These are phyloP conservation scores for Colletotrichum incanum DNA, from an alignment of 2,329 filamentous ascomycete genomes.

Conservation along the genomic window DNA sequence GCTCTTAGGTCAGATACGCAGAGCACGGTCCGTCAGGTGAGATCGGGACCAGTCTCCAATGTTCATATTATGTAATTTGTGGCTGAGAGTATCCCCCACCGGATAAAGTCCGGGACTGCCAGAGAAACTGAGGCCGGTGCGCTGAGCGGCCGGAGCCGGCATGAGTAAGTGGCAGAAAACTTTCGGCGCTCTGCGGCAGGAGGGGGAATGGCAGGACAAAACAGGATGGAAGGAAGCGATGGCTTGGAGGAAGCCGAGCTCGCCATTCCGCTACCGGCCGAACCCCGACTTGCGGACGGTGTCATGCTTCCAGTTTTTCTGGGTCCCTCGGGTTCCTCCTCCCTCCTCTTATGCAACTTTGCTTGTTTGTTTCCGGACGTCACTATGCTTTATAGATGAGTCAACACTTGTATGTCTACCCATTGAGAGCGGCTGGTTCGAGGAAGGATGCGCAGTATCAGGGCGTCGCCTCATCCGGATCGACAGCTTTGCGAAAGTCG, in stretches of 20 bases:
- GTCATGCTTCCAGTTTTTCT: not conserved
- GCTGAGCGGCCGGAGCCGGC: slow-evolving; percentile 2
- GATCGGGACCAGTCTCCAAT: not conserved
- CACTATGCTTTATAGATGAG: not conserved
- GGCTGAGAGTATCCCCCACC: not conserved
- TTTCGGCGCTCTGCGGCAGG: slow-evolving; percentile 1
- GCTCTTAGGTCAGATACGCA: too few species aligned
- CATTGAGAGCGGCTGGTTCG: not conserved
- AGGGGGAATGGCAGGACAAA: not conserved
- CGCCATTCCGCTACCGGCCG: not conserved
- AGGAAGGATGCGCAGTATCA: not conserved
- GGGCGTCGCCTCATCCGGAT: not conserved
- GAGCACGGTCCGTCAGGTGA: not conserved
- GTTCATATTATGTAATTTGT: not conserved
- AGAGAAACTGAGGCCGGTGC: not conserved
- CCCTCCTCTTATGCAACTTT: not conserved
- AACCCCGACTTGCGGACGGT: not conserved
- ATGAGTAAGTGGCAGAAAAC: not conserved
- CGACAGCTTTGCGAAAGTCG: too few species aligned
- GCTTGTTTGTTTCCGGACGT: not conserved
- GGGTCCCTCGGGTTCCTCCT: not conserved
- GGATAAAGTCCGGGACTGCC: not conserved
- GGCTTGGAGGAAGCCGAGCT: not conserved
- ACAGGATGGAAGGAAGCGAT: not conserved
- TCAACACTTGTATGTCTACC: not conserved